phyloP scores from a whole-genome alignment of 2,329 filamentous ascomycete species.

The Colletotrichum filicis region DNA sequence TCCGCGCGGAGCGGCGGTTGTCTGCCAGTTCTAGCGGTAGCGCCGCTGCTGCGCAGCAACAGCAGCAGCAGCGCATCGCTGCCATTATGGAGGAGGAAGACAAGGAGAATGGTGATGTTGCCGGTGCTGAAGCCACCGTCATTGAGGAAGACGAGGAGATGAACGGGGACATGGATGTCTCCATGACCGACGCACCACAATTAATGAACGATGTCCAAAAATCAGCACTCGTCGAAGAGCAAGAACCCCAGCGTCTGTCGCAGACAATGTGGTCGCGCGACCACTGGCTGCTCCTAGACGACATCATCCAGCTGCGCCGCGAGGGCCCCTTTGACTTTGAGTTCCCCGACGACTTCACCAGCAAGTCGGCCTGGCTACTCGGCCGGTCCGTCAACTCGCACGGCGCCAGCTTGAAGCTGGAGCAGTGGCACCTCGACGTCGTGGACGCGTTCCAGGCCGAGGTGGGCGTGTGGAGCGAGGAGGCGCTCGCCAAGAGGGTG shows the following conservation, averaged over 20 bases:
- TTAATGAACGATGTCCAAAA: background rate
- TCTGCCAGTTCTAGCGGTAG: conserved; percentile 11
- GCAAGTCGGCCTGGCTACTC: conserved; percentile 50
- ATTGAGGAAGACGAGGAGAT: conserved; percentile 41
- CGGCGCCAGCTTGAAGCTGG: conserved; percentile 58
- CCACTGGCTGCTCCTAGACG: conserved; percentile 66
- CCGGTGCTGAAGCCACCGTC: conserved; percentile 27
- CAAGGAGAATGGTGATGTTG: conserved; percentile 46
- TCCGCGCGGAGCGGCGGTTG: conserved; percentile 18
- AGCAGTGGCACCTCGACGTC: conserved; percentile 68
- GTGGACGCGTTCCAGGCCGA: conserved; percentile 63
- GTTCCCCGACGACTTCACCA: conserved; percentile 41
- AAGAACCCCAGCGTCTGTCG: conserved; percentile 44
- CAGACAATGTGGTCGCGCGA: conserved; percentile 58
- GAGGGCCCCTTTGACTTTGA: conserved; percentile 52
- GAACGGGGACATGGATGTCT: conserved; percentile 20
- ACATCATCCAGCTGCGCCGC: conserved; percentile 61
- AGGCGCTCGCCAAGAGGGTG: conserved; percentile 60
- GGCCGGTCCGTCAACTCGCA: conserved; percentile 61
- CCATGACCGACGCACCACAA: conserved; percentile 29
- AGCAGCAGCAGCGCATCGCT: conserved; percentile 16
- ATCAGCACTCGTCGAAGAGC: background rate
- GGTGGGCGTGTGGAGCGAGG: conserved; percentile 62
- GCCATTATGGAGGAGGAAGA: conserved; percentile 37
- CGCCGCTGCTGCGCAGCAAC: conserved; percentile 29